Base-by-base conservation (phyloP, 176 grass and related monocot genomes). In the Bothriochloa decipiens region DNA sequence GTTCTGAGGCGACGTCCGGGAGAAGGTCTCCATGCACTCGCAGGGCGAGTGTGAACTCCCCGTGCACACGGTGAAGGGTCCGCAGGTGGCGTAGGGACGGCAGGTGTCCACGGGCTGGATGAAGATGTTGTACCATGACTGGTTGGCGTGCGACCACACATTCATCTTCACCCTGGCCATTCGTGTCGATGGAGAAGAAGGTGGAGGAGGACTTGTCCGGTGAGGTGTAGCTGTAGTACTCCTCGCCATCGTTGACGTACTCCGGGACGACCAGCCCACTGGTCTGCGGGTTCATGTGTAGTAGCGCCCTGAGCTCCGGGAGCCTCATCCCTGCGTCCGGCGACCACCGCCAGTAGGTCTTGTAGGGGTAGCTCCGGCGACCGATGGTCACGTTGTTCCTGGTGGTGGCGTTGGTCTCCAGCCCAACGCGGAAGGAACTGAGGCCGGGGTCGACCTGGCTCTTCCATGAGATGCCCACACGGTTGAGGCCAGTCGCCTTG, bases 141-240 rank as follows among this genome's bases (percentile, higher is more conserved):
- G 64, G 32, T 18, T 16, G 41, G 6, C 12, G 6, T 77, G 76
- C 16, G 62, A 67, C 83, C 82, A 89, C 26, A 77, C 68, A 2
- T 40, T 42, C 41, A 58, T 27, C 61, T 72, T 70, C 40, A 77
- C 42, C 42, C 26, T 85, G 83, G 3, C 82, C 87, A 3, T 25
- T 72, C 28, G 32, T 20, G 17, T 86, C 77, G 23, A 89, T 52
- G 6, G 68, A 63, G 58, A 70, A 22, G 15, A 55, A 52, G 12
- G 39, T 40, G 37, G 70, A 32, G 3, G 58, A 71, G 7, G n/a
- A 12, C 8, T 74, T 74, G 53, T 78, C 55, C 12, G 37, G 62
- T 22, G 73, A 62, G 39, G 37, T 80, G 71, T 84, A 89, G 5
- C 13, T 80, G 55, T 84, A 70, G 81, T 84, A 84, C 57, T 23